Evolutionary conservation across 1,139 yeast species (phyloP), one percentile per base, ranked within the genome.

Genomic region (Hyphopichia buzzinii): DNA sequence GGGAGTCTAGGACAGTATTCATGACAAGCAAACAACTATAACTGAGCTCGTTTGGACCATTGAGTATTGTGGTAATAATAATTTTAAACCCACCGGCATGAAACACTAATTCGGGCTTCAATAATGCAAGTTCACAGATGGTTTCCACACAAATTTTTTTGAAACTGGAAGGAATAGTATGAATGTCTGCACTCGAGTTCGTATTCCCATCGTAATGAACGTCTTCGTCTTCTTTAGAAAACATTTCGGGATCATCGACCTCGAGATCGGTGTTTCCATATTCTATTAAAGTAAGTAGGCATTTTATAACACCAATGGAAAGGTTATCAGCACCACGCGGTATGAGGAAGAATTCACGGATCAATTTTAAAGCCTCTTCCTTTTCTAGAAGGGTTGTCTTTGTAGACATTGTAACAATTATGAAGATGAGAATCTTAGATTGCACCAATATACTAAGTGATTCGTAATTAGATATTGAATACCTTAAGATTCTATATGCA

Each of bases 311-410:
- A 0, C 95, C 88, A 24, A 77, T 67, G 2, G 84, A 75, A 10
- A 89, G 54, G 42, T 74, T 73, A 19, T 69, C 65, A 3, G 74
- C 62, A 0, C 90, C 90, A 26, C 65, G 69, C 2, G 77, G 77
- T 2, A 79, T 67, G 29, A 73, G 79, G 8, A 85, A 53, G 41
- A 85, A 79, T 30, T 72, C 65, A 24, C 97, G 68, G 1, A 88
- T 60, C 22, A 90, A 64, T 49, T 83, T 84, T 26, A 92, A 50
- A 0, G 96, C 95, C 51, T 90, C 90, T 31, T 81, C 81, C 43
- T 92, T 74, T 51, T 90, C 97, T 3, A 78, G 58, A 21, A 78
- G 68, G 30, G 67, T 61, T 12, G 75, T 59, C 23, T 67, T 57
- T 38, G 80, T 79, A 0, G 87, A 73, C 35, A 92, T 62, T 0